Evolutionary conservation across 108 stramenopile species (phyloP).

Genomic region (Cyclotella sp.): DNA sequence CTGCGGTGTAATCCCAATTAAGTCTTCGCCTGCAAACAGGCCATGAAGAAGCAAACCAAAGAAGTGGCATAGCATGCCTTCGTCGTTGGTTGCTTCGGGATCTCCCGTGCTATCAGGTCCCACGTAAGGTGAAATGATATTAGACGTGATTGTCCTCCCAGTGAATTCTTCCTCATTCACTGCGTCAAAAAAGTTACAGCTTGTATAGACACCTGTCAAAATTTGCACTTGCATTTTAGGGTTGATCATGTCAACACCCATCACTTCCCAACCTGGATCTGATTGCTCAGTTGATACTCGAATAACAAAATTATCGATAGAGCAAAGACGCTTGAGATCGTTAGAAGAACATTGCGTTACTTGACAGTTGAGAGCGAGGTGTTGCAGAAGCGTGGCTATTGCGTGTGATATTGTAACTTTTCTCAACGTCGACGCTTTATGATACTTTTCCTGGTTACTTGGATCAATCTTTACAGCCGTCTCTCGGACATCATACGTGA

Average conservation of each 20-base stretch:
- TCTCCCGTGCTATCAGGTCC: not conserved
- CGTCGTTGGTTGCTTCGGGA: not conserved
- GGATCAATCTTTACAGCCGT: too few relatives aligned
- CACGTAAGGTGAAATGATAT: not conserved
- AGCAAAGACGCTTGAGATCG: not conserved
- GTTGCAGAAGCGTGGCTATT: slow-evolving; percentile 9
- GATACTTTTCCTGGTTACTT: too few relatives aligned
- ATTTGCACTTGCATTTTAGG: not conserved
- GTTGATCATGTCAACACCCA: not conserved
- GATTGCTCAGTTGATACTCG: not conserved
- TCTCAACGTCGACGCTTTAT: slow-evolving; percentile 15
- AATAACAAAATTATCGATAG: not conserved
- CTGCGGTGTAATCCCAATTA: not conserved
- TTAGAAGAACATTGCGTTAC: not conserved
- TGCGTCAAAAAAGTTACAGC: not conserved
- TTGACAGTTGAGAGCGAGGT: slow-evolving; percentile 39
- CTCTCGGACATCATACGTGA: too few relatives aligned
- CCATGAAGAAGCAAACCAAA: not conserved
- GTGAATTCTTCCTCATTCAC: not conserved
- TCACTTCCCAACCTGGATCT: not conserved
- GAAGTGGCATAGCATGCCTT: not conserved
- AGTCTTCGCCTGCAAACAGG: not conserved
- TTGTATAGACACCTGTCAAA: not conserved
- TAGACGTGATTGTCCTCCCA: not conserved
- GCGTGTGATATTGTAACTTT: slow-evolving; percentile 20